Evolutionary conservation across 129 eudicot genomes (phyloP), one percentile per base, ranked within the genome.

Genomic region (Centella asiatica): DNA sequence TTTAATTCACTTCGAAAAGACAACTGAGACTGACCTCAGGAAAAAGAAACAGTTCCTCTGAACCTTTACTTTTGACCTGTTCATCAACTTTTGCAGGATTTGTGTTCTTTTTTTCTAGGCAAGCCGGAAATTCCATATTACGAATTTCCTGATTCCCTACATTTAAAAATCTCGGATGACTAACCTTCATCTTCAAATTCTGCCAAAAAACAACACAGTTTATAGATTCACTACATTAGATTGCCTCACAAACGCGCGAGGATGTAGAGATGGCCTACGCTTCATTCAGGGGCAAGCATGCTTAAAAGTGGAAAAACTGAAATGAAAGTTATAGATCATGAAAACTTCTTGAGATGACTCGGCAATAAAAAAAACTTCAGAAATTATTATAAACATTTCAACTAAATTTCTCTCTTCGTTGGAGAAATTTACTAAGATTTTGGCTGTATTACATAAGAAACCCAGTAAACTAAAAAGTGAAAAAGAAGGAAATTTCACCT

Each of bases 171-270:
- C 90, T 82, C 24, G 99, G 96, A 80, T 82, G 82, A 70, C 84
- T 87, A 48, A 84, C 73, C 86, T 77, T 82, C 85, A 92, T 80
- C 87, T 84, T 92, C 83, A 90, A 24, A 66, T 84, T 90, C 98
- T 90, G 94, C 72, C 62, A 64, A 69, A 49, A 67, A 55, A 70
- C 22, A 44, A 14, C 37, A 59, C 20, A 44, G 22, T 59, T 22
- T 4, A 48, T 20, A 17, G 65, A 56, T 31, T 50, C 36, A 69
- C 56, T 60, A 44, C 5, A 12, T 34, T 34, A 19, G 29, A 34
- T n/a, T n/a, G n/a, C n/a, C n/a, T n/a, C n/a, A n/a, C n/a, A n/a
- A n/a, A n/a, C n/a, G n/a, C n/a, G 12, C 11, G 42, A 36, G 42
- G 7, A 36, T 36, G 11, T 8, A 36, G 11, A 36, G 11, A 5